These are phyloP conservation scores for Isochrysis galbana DNA, from an alignment of 78 protist genomes.

Conservation along the genomic window DNA sequence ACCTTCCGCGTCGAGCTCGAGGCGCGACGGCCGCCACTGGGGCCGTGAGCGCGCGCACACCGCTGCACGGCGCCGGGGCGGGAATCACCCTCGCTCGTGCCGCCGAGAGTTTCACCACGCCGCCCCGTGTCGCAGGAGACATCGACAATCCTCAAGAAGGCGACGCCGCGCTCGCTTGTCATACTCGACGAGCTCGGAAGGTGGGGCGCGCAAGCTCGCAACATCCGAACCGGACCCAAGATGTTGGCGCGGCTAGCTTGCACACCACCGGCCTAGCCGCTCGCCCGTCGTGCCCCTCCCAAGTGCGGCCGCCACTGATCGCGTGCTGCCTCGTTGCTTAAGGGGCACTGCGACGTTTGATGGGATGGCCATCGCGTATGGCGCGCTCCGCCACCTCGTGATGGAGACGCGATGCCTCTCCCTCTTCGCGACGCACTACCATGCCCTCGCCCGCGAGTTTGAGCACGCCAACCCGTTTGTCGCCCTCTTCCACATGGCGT, in stretches of 20 bases:
- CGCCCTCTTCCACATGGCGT: slow-evolving; percentile 69
- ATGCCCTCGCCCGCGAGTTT: slow-evolving; percentile 82
- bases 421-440: slow-evolving; percentile 97
- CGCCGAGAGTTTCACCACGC: too few species aligned
- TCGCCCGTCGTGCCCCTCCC: slow-evolving; percentile 81
- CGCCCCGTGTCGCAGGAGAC: too few species aligned
- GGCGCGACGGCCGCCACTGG: too few species aligned
- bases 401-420: slow-evolving; percentile 62
- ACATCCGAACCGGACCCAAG: too few species aligned
- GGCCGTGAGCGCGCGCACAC: neutral
- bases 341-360: slow-evolving; percentile 93
- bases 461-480: slow-evolving; percentile 18
- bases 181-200: slow-evolving; percentile 97
- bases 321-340: too few species aligned
- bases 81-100: too few species aligned
- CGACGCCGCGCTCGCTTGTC: slow-evolving; percentile 87
- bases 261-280: slow-evolving; percentile 82
- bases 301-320: slow-evolving; percentile 28
- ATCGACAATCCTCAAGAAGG: slow-evolving; percentile 69
- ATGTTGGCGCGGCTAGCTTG: slow-evolving; percentile 76
- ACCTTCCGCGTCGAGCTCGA: slow-evolving; percentile 96
- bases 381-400: slow-evolving; percentile 33
- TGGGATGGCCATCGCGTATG: slow-evolving; percentile 69
- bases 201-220: too few species aligned
- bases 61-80: neutral